A percentile compares a stretch with the other conserved stretches of the same genome.
Conservation (phyloP, 2,329 filamentous ascomycete species). For the Stachybotrys chartarum region DNA sequence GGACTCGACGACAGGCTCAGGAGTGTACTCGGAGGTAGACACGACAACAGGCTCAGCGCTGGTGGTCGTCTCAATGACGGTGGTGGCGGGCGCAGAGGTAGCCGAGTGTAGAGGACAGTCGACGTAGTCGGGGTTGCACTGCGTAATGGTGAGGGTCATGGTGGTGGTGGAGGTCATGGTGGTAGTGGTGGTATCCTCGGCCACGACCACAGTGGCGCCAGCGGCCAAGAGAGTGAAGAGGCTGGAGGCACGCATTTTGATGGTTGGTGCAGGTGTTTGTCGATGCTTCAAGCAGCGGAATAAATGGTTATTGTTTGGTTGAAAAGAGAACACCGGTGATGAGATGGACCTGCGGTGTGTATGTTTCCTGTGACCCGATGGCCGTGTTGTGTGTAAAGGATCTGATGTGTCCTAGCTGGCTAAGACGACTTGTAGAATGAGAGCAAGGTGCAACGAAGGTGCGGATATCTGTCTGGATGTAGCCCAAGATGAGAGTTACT, state of each 20-base stretch:
- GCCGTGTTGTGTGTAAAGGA: no score
- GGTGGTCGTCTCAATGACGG: conserved; percentile 8
- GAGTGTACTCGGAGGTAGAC: conserved; percentile 6
- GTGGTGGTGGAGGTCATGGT: conserved; percentile 37
- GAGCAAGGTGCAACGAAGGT: background rate
- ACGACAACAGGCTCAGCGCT: conserved; percentile 5
- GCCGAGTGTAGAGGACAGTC: conserved; percentile 33
- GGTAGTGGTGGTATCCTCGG: conserved; percentile 24
- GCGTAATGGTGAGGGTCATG: conserved; percentile 37
- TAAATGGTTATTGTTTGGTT: no score
- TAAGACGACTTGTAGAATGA: background rate
- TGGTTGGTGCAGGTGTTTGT: background rate
- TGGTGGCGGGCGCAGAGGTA: conserved; percentile 14
- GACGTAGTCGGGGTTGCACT: conserved; percentile 35
- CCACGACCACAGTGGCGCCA: conserved; percentile 29
- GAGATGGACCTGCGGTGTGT: background rate
- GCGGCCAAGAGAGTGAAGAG: conserved; percentile 34
- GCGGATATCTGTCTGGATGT: background rate
- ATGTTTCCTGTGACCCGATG: no score
- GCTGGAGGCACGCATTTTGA: conserved; percentile 40
- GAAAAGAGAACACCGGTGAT: background rate
- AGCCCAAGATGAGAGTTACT: background rate
- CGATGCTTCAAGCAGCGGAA: background rate
- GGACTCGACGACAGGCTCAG: conserved; percentile 6
- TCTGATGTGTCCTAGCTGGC: background rate